Conservation (phyloP, 2,329 filamentous ascomycete species). For the Fusarium drepaniforme region DNA sequence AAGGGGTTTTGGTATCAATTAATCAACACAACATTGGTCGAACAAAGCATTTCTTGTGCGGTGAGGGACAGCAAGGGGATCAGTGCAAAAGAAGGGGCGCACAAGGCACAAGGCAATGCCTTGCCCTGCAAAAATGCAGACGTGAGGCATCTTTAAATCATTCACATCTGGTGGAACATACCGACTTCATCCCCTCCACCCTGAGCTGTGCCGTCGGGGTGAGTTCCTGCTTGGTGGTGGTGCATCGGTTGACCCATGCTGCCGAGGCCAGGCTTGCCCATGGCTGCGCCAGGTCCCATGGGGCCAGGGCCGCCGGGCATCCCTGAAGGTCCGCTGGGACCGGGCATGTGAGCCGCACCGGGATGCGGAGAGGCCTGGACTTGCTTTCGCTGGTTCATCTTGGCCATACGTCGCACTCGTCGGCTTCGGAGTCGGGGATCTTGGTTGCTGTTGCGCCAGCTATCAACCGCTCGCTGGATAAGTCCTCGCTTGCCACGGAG, state of each 20-base stretch:
- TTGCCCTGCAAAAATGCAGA: conserved; percentile 50
- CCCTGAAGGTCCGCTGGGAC: conserved; percentile 73
- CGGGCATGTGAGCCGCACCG: conserved; percentile 72
- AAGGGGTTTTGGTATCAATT: conserved; percentile 54
- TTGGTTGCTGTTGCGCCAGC: conserved; percentile 99
- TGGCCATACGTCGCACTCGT: conserved; percentile 93
- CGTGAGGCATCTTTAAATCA: conserved; percentile 44
- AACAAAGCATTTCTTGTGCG: conserved; percentile 36
- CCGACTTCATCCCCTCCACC: conserved; percentile 87
- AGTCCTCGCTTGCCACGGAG: conserved; percentile 93
- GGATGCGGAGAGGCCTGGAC: conserved; percentile 71
- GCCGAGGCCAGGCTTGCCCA: conserved; percentile 75
- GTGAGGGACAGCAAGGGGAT: conserved; percentile 32
- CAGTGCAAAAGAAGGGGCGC: conserved; percentile 16
- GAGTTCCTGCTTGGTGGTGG: conserved; percentile 68
- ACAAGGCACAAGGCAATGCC: conserved; percentile 40
- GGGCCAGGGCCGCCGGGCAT: conserved; percentile 72
- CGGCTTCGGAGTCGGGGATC: conserved; percentile 91
- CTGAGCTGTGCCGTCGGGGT: conserved; percentile 67
- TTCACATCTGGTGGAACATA: conserved; percentile 98
- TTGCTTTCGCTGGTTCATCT: conserved; percentile 89
- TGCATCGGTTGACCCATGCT: conserved; percentile 77
- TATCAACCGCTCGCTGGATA: conserved; percentile 97
- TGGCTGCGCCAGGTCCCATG: conserved; percentile 70
- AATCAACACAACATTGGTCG: conserved; percentile 49